A percentile compares a stretch with the other conserved stretches of the same genome.
These are phyloP conservation scores for Cercospora sojina DNA, from an alignment of 2,329 filamentous ascomycete species.

Conservation along the genomic window DNA sequence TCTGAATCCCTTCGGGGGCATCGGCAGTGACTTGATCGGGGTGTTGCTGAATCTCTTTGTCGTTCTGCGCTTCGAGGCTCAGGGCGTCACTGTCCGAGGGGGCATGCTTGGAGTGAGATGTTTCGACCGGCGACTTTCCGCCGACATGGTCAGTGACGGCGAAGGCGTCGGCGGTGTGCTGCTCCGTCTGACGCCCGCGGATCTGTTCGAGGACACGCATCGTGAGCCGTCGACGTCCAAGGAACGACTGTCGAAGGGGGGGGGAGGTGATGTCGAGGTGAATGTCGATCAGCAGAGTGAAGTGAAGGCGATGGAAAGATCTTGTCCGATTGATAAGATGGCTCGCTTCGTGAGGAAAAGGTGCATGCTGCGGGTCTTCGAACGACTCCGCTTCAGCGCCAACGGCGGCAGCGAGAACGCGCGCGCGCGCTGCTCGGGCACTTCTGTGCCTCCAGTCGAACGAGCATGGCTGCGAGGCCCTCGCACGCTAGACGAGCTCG, in stretches of 20 bases:
- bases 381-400: neutral
- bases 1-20: conserved; percentile 34
- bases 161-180: conserved; percentile 11
- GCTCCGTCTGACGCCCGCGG: conserved; percentile 18
- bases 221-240: neutral
- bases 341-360: neutral
- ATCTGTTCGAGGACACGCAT: conserved; percentile 19
- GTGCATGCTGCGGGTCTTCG: neutral
- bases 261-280: neutral
- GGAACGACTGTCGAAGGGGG: neutral
- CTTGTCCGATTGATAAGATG: conserved; percentile 13
- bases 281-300: neutral
- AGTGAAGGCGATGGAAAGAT: conserved; percentile 6
- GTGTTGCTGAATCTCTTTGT: conserved; percentile 34
- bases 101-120: neutral
- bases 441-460: neutral
- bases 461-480: neutral
- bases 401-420: neutral
- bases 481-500: neutral
- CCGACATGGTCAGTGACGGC: neutral
- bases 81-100: conserved; percentile 23
- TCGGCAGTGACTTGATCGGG: conserved; percentile 33
- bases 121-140: conserved; percentile 11
- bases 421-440: neutral
- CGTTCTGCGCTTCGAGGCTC: conserved; percentile 36